Evolutionary conservation across 106 monocot species (phyloP).

Genomic region (Alisma plantagoaquatica): DNA sequence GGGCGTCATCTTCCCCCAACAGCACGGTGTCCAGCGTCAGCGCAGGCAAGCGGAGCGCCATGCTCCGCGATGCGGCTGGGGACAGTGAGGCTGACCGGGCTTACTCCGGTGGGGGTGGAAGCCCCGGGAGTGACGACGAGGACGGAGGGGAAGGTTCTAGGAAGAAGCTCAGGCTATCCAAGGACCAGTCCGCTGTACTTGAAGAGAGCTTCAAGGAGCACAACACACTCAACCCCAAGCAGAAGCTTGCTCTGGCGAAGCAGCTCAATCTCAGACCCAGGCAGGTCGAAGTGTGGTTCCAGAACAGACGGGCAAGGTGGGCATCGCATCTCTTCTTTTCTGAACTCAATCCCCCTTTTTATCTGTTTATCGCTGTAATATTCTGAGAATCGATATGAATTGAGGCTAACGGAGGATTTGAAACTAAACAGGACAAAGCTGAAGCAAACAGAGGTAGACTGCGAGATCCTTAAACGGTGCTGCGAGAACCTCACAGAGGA

Average conservation of each 20-base stretch:
- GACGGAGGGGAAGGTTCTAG: constrained; percentile 10
- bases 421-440: constrained; percentile 93
- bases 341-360: too few species aligned
- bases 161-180: constrained; percentile 19
- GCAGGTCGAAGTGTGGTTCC: too few species aligned
- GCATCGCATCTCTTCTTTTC: too few species aligned
- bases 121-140: constrained; percentile 7
- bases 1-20: constrained; percentile 12
- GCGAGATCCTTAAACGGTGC: constrained; percentile 84
- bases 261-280: too few species aligned
- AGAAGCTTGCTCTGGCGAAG: too few species aligned
- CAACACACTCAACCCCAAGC: constrained; percentile 22
- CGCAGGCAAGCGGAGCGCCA: too few species aligned
- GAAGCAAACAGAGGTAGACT: constrained; percentile 98
- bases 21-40: constrained; percentile 12
- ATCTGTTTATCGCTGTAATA: too few species aligned
- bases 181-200: constrained; percentile 12
- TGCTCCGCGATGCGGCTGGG: too few species aligned
- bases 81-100: constrained; percentile 5
- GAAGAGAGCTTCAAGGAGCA: constrained; percentile 24
- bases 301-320: too few species aligned
- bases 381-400: too few species aligned
- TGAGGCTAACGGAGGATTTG: too few species aligned
- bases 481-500: constrained; percentile 94
- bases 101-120: neutral